These are phyloP conservation scores for Pochonia chlamydosporia DNA, from an alignment of 2,329 filamentous ascomycete species.

Conservation along the genomic window DNA sequence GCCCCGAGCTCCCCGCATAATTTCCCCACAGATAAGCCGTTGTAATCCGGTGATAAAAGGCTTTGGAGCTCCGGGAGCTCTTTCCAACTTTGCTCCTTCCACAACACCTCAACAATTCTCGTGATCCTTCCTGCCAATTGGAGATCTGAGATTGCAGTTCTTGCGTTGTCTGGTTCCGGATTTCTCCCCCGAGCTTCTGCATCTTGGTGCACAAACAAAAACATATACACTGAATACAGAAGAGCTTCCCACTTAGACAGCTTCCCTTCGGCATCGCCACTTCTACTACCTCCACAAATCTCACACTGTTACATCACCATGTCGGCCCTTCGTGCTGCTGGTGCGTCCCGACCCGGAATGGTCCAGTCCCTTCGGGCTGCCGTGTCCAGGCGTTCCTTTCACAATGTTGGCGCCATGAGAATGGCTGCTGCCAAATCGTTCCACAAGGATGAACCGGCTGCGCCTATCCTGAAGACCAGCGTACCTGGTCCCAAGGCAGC, in stretches of 20 bases:
- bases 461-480: constrained; percentile 47
- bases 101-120: neutral
- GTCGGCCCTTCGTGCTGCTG: constrained; percentile 13
- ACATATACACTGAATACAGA: neutral
- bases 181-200: neutral
- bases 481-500: constrained; percentile 75
- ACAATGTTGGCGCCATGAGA: constrained; percentile 12
- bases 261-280: neutral
- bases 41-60: constrained; percentile 7
- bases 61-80: constrained; percentile 3
- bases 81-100: neutral
- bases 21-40: constrained; percentile 5
- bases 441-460: constrained; percentile 44
- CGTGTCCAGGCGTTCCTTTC: constrained; percentile 7
- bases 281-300: neutral
- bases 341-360: constrained; percentile 5
- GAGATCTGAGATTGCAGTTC: neutral
- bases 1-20: neutral
- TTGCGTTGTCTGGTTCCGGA: neutral
- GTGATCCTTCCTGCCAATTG: neutral
- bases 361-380: constrained; percentile 5
- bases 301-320: constrained; percentile 2
- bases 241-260: neutral
- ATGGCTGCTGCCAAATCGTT: constrained; percentile 32
- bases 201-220: neutral